These are phyloP conservation scores for Senna siamea DNA, from an alignment of 306 rosid genomes.

Conservation along the genomic window DNA sequence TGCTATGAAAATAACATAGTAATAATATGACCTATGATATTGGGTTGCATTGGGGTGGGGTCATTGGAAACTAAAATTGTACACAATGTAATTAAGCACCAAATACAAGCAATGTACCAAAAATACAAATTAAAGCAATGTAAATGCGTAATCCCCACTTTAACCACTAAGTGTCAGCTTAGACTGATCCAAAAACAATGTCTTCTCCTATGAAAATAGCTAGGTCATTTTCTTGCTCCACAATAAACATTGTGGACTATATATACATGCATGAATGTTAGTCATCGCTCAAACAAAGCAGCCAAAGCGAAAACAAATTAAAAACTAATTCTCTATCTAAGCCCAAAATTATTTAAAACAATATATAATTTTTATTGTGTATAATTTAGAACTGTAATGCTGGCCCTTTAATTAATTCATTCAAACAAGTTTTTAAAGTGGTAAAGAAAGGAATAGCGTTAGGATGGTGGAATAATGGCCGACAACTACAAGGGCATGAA, in stretches of 20 bases:
- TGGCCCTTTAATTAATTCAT: not conserved
- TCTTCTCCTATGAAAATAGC: not conserved
- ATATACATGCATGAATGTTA: not conserved
- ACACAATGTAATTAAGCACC: constrained; percentile 31
- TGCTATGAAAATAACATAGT: constrained; percentile 22
- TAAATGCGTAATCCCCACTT: constrained; percentile 31
- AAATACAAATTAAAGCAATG: constrained; percentile 2
- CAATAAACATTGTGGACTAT: not conserved
- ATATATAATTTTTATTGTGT: too few relatives aligned
- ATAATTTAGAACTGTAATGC: too few relatives aligned
- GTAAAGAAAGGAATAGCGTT: constrained; percentile 38
- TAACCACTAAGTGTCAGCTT: constrained; percentile 35
- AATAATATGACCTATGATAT: constrained; percentile 32
- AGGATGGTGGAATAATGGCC: constrained; percentile 74
- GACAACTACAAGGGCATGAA: constrained; percentile 88
- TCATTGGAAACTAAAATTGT: constrained; percentile 25
- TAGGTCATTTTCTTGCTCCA: not conserved
- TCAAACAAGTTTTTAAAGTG: not conserved
- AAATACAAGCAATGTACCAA: not conserved
- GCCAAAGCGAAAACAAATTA: not conserved
- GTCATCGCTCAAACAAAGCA: not conserved
- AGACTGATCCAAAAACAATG: constrained; percentile 10
- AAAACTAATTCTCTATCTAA: too few relatives aligned
- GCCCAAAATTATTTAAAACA: too few relatives aligned
- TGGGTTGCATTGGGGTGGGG: constrained; percentile 32